phyloP scores from a whole-genome alignment of 805 yeast genomes.

The Suhomyces vadensis region DNA sequence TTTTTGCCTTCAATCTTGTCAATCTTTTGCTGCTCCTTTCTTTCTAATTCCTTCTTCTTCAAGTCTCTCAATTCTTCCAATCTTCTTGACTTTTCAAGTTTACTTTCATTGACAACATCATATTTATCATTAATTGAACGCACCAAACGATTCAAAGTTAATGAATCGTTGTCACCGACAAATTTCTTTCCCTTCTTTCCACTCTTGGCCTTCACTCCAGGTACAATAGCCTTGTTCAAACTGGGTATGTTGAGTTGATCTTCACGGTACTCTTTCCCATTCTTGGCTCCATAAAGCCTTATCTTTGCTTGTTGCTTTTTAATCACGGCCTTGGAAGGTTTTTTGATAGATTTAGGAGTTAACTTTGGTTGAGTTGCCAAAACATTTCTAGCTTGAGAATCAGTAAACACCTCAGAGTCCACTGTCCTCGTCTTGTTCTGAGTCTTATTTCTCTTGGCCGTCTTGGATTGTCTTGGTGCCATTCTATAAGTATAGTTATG shows the following conservation, averaged over 20 bases:
- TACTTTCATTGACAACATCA: slow-evolving; percentile 80
- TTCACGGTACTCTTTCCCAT: slow-evolving; percentile 62
- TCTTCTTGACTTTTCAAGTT: slow-evolving; percentile 84
- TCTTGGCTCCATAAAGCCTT: slow-evolving; percentile 67
- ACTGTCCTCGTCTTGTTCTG: slow-evolving; percentile 58
- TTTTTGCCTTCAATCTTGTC: slow-evolving; percentile 75
- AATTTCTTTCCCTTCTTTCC: slow-evolving; percentile 91
- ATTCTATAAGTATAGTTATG: slow-evolving; percentile 24
- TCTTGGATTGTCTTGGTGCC: slow-evolving; percentile 62
- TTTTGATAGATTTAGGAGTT: slow-evolving; percentile 57
- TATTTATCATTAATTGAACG: slow-evolving; percentile 79
- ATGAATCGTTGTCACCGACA: slow-evolving; percentile 65
- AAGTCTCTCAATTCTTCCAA: slow-evolving; percentile 87
- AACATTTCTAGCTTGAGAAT: slow-evolving; percentile 68
- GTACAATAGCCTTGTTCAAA: slow-evolving; percentile 78
- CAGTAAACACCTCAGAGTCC: slow-evolving; percentile 65
- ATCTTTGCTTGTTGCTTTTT: slow-evolving; percentile 67
- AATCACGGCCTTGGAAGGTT: slow-evolving; percentile 51
- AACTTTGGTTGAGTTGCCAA: slow-evolving; percentile 58
- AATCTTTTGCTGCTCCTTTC: slow-evolving; percentile 71
- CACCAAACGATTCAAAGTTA: slow-evolving; percentile 66
- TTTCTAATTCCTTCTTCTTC: slow-evolving; percentile 82
- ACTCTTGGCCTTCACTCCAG: slow-evolving; percentile 72
- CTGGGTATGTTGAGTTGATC: slow-evolving; percentile 78
- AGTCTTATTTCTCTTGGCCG: slow-evolving; percentile 54